Base-by-base conservation (phyloP, 306 rosid species). In the Echinosophora koreensis region DNA sequence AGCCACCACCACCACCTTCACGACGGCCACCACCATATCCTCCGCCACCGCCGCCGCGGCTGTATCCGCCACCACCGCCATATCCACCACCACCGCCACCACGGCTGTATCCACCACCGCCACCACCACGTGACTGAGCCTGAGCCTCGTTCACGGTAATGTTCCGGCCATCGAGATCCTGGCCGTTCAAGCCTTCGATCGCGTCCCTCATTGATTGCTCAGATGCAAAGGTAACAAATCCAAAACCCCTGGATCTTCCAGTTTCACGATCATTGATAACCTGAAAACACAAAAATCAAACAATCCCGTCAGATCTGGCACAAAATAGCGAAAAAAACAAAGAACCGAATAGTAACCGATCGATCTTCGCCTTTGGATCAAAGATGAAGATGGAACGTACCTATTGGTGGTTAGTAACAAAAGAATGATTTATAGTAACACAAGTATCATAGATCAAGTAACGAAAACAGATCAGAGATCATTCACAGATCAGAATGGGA, bases 321-420 rank as follows among this genome's bases (percentile, higher is more conserved):
- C 3, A 49, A 6, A 32, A 7, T 3, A 0, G 2, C 0, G 1
- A 0, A 0, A 0, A 13, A 4, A 22, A 59, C 49, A 49, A 18
- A 74, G 47, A 81, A 74, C 72, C 84, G 44, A 77, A 80, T 64
- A 74, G 69, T 74, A 88, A 87, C 84, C 98, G 98, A 92, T 94
- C 97, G 85, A 92, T 92, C 98, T 87, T 89, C 97, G 74, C 84
- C 90, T 90, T 81, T 81, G 67, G 39, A 52, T 34, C 57, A 86
- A 89, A 72, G 94, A 89, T 42, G 96, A 90, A 94, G 96, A 80
- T 78, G 84, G 84, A 85, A 94, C 97, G 98, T 94, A 94, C 97
- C 97, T 84, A 87, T 87, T 86, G 70, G 85, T 54, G 81, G 81
- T 69, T 87, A 77, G 89, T 75, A 85, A 88, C 75, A 83, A 83